phyloP scores from a whole-genome alignment of 1,284 basidiomycete genomes.

The Apiotrichum sp. region DNA sequence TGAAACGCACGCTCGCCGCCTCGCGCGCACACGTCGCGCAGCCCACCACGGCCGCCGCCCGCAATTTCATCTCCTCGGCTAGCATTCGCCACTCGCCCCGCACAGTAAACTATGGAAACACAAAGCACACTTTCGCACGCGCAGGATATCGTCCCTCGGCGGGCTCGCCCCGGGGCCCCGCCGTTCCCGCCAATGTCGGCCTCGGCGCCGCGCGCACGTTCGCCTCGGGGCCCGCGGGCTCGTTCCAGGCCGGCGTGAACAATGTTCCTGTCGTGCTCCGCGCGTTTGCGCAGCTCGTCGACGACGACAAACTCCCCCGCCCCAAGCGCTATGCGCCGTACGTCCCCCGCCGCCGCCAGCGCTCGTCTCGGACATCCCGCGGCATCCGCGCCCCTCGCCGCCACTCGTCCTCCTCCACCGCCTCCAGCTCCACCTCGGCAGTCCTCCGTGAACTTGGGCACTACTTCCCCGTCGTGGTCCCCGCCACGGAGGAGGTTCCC shows the following conservation, averaged over 20 bases:
- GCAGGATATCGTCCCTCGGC: conserved; percentile 2
- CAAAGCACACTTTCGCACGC: conserved; percentile 3
- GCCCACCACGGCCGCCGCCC: conserved; percentile 17
- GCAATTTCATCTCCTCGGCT: conserved; percentile 3
- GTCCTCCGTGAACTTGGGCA: conserved; percentile 26
- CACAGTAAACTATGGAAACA: not conserved
- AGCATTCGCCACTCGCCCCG: not conserved
- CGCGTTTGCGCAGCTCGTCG: conserved; percentile 29
- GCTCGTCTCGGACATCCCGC: not conserved
- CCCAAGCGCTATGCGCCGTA: conserved; percentile 32
- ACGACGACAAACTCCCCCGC: conserved; percentile 28
- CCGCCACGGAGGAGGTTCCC: conserved; percentile 3
- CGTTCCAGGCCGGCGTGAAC: conserved; percentile 4
- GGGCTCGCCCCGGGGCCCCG: conserved; percentile 17
- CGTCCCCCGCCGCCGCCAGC: conserved; percentile 1
- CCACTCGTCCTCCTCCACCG: not conserved
- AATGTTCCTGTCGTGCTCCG: conserved; percentile 35
- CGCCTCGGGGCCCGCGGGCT: conserved; percentile 20
- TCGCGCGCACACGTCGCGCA: conserved; percentile 12
- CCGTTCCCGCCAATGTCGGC: conserved; percentile 25
- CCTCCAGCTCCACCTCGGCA: not conserved
- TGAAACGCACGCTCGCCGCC: not conserved
- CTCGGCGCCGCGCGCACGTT: conserved; percentile 33
- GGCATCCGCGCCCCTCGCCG: not conserved
- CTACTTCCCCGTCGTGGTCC: conserved; percentile 30